Conservation (phyloP, 306 rosid species). For the Betula pendula region DNA sequence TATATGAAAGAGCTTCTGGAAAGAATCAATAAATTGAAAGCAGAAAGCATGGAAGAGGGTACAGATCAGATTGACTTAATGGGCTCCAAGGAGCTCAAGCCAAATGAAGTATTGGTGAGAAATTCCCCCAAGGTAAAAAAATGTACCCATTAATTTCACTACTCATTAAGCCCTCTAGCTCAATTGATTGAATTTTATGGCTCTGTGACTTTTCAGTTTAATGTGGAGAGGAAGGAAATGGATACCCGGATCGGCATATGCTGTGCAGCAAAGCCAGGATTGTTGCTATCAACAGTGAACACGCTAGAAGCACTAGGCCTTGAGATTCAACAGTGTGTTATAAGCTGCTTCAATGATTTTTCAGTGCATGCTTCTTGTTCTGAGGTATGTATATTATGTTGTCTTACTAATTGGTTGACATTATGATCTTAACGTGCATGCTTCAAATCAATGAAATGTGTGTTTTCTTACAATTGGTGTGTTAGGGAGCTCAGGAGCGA, state of each 20-base stretch:
- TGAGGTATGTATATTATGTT: conserved; percentile 51
- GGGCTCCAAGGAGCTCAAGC: conserved; percentile 63
- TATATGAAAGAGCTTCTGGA: conserved; percentile 95
- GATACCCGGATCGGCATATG: conserved; percentile 77
- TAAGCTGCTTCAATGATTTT: conserved; percentile 94
- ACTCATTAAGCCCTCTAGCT: conserved; percentile 2
- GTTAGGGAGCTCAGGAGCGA: conserved; percentile 62
- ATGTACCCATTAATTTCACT: background rate
- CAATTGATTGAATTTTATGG: background rate
- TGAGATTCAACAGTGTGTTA: conserved; percentile 94
- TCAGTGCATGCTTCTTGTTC: conserved; percentile 94
- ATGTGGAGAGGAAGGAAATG: conserved; percentile 72
- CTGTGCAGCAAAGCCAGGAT: conserved; percentile 82
- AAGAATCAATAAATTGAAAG: conserved; percentile 78
- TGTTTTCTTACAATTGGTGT: conserved; percentile 15
- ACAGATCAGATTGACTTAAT: conserved; percentile 45
- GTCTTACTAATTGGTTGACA: background rate
- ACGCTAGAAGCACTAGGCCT: conserved; percentile 87
- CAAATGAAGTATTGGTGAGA: conserved; percentile 71
- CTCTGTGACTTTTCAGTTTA: conserved; percentile 56
- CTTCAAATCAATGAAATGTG: conserved; percentile 17
- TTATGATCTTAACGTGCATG: conserved; percentile 16
- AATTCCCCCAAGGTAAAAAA: conserved; percentile 90
- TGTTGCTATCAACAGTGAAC: conserved; percentile 78
- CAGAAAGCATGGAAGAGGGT: conserved; percentile 57